Base-by-base conservation (phyloP, 257 asterid species). In the Forsythia viridissima region DNA sequence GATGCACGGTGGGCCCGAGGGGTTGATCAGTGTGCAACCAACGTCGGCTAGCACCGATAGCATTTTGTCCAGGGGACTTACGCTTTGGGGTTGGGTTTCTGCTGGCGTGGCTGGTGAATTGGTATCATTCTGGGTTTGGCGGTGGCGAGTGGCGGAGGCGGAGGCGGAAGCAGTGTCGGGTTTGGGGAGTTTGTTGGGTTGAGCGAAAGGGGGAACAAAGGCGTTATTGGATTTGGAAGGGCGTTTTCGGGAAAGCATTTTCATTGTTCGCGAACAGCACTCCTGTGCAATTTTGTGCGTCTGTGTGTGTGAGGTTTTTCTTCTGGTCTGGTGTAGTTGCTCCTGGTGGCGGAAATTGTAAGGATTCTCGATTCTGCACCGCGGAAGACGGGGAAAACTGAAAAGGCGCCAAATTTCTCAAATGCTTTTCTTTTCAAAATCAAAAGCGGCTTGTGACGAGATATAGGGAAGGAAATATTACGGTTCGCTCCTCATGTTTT, bases 11-110 rank as follows among this genome's bases (percentile, higher is more conserved):
- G 97, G 96, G 0, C 91, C 94, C 41, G 85, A 57, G 38, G 91
- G 89, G 83, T 88, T 90, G 71, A 81, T 84, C 63, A 93, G 82
- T 10, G 97, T 89, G 81, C 97, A 93, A 4, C 96, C 98, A 8
- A 91, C 93, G 44, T 88, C 97, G 2, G 98, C 98, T 76, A 93
- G 82, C 67, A 91, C 84, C 24, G 97, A 75, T 57, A 85, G 87
- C 87, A 91, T 87, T 41, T 76, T 79, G 71, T 88, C 88, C 1
- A 80, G 41, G 2, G 86, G 76, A 51, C 43, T 66, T 24, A 39
- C 34, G 67, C 8, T 39, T 48, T 44, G 74, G 48, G 71, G 11
- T 36, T 38, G 10, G 41, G 74, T 68, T 3, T 81, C 80, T 18
- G 12, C 39, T 15, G 88, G 76, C 46, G 78, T 80, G 41, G 75